phyloP scores from a whole-genome alignment of 1,139 yeast genomes.

The Tardiomyces blankii region DNA sequence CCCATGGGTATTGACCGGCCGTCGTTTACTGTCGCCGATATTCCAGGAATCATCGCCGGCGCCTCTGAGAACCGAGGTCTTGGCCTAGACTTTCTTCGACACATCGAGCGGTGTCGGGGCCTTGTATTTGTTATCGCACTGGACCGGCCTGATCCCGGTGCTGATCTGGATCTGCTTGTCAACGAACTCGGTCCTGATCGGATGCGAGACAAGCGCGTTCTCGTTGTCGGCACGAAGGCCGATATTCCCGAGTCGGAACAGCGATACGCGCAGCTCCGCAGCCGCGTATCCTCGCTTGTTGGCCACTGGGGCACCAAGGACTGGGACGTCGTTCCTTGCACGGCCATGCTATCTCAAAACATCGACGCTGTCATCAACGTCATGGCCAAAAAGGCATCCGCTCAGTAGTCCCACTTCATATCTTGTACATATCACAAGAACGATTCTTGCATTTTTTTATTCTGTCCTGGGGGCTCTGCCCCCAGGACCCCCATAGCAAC shows the following conservation, averaged over 20 bases:
- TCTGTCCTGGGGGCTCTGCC: neutral
- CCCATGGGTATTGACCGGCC: conserved; percentile 54
- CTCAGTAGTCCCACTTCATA: conserved; percentile 1
- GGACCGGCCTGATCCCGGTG: conserved; percentile 50
- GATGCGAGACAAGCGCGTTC: conserved; percentile 44
- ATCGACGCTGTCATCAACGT: conserved; percentile 54
- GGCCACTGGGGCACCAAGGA: conserved; percentile 15
- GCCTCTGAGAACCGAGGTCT: conserved; percentile 76
- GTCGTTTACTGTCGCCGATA: conserved; percentile 84
- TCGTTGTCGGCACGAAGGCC: conserved; percentile 87
- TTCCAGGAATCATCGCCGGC: conserved; percentile 89
- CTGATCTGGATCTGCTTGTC: conserved; percentile 49
- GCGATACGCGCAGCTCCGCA: conserved; percentile 34
- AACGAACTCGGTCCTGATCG: conserved; percentile 61
- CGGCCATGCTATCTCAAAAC: conserved; percentile 66
- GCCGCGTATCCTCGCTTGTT: conserved; percentile 28
- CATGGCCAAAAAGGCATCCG: conserved; percentile 59
- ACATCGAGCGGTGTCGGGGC: conserved; percentile 85
- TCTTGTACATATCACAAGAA: neutral
- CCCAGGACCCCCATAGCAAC: too few relatives aligned
- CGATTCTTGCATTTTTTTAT: neutral
- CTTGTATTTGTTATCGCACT: conserved; percentile 77
- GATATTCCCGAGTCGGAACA: conserved; percentile 48
- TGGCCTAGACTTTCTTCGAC: conserved; percentile 88
- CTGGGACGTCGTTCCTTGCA: conserved; percentile 77